Conservation (phyloP, 768 basidiomycete species). For the Tephrocybe sp. region DNA sequence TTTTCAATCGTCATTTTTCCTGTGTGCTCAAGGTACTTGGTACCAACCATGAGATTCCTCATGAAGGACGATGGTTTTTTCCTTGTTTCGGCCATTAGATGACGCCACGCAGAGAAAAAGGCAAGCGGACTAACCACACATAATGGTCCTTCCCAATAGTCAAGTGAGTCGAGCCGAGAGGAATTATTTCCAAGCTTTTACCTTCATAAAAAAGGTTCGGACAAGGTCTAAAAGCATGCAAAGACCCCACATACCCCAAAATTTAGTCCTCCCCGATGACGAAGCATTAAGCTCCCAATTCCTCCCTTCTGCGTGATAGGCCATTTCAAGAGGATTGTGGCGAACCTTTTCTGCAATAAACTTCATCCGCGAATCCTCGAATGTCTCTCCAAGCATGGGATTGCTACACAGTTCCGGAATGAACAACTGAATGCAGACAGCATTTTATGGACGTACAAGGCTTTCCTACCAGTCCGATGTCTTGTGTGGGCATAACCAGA, state of each 20-base stretch:
- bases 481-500: conserved; percentile 82
- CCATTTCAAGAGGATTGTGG: conserved; percentile 81
- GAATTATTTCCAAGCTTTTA: conserved; percentile 88
- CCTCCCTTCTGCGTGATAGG: conserved; percentile 79
- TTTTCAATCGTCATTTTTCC: conserved; percentile 80
- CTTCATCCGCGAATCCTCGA: conserved; percentile 76
- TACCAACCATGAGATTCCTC: conserved; percentile 86
- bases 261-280: conserved; percentile 82
- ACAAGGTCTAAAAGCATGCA: conserved; percentile 7
- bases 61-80: conserved; percentile 86
- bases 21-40: conserved; percentile 85
- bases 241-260: conserved; percentile 69
- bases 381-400: conserved; percentile 87
- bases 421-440: conserved; percentile 1
- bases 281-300: conserved; percentile 76
- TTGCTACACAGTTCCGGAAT: conserved; percentile 48
- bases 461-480: conserved; percentile 79
- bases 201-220: conserved; percentile 40
- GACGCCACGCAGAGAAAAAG: neutral
- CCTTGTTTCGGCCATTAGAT: conserved; percentile 37
- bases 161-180: conserved; percentile 67
- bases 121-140: conserved; percentile 52
- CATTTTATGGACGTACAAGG: conserved; percentile 58
- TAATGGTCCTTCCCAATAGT: conserved; percentile 66
- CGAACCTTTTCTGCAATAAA: conserved; percentile 87